Evolutionary conservation across 345 rosid species (phyloP), one percentile per base, ranked within the genome.

Genomic region (Eucalyptus sideroxylon): DNA sequence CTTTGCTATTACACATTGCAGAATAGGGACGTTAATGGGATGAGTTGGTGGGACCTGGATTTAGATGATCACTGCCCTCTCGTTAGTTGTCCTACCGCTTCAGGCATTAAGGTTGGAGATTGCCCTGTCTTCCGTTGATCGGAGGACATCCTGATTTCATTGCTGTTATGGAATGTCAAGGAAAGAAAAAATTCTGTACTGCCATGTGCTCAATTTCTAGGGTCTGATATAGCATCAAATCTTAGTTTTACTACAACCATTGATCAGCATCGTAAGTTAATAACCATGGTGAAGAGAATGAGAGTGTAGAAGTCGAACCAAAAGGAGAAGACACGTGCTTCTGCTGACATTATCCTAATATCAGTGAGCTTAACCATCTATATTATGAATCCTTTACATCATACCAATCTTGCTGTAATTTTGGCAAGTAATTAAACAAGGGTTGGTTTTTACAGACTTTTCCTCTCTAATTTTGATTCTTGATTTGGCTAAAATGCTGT

Each of bases 21-120:
- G 89, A n/a, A 69, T 56, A 88, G 51, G 44, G 23, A 92, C 86
- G 90, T 93, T 19, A 65, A 88, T 11, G 95, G 94, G 65, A 91
- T 91, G 51, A 91, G 59, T 26, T 93, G 95, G 96, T 93, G 95
- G 96, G 96, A 93, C 45, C 87, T 91, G 86, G 92, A 91, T 24
- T 49, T 90, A 37, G 87, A 88, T 49, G 95, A 95, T 77, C 93
- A 95, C 50, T 95, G 93, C 86, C 94, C 94, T 47, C 82, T 93
- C 13, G 93, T 92, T 11, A 69, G 88, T 67, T 92, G 94, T 42
- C 95, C 96, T 21, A 89, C 93, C 11, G 92, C 95, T 23, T 94
- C 94, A 50, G 93, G 92, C 49, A 90, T 93, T 24, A 10, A 89
- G 50, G 91, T 88, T 47, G 89, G 92, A 37, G 95, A 93, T 5